Conservation (phyloP, 148 eudicot genomes). For the Amaranthus palmeri region DNA sequence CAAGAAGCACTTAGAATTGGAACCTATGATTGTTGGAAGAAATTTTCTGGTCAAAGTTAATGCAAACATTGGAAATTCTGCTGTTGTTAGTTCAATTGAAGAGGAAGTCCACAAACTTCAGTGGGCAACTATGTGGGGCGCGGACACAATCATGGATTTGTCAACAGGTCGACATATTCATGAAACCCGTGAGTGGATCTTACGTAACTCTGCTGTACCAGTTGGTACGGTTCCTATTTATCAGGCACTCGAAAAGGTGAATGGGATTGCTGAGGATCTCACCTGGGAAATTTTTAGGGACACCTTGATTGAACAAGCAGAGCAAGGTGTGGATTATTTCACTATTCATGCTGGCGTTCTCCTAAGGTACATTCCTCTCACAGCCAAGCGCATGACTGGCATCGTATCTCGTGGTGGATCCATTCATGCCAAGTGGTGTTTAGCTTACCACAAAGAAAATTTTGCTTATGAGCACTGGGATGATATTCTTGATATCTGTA, state of each 20-base stretch:
- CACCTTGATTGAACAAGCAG: constrained; percentile 94
- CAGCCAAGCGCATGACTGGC: constrained; percentile 97
- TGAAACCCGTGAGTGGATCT: constrained; percentile 97
- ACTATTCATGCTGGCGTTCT: constrained; percentile 97
- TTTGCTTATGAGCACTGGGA: constrained; percentile 99
- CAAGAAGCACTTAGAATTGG: constrained; percentile 88
- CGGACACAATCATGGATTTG: constrained; percentile 96
- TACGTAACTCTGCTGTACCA: constrained; percentile 90
- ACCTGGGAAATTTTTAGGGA: constrained; percentile 90
- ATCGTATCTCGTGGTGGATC: constrained; percentile 99
- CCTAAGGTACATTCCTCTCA: constrained; percentile 85
- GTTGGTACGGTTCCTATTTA: constrained; percentile 98
- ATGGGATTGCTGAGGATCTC: constrained; percentile 87
- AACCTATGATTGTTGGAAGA: constrained; percentile 98
- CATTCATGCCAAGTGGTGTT: constrained; percentile 98
- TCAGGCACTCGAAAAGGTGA: constrained; percentile 93
- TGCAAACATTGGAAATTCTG: constrained; percentile 96
- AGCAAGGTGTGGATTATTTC: constrained; percentile 97
- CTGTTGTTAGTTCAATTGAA: constrained; percentile 94
- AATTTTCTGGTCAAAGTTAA: constrained; percentile 92
- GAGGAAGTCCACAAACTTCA: constrained; percentile 99
- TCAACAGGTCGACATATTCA: constrained; percentile 98
- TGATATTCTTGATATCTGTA: constrained; percentile 92
- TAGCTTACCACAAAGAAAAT: constrained; percentile 92
- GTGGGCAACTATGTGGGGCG: constrained; percentile 99